Conservation (phyloP, 202 grass and related monocot species). For the Zizania palustris region DNA sequence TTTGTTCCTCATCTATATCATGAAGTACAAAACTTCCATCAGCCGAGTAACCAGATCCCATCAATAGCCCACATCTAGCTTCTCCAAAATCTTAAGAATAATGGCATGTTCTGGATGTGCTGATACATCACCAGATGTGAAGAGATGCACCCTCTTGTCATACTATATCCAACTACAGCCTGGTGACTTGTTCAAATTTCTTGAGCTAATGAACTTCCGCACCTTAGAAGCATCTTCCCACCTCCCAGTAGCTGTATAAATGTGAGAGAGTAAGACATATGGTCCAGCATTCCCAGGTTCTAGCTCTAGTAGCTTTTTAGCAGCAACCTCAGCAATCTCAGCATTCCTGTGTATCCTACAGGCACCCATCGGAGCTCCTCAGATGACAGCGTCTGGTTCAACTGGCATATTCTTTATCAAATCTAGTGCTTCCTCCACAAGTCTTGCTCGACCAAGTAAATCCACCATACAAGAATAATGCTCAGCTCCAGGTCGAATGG, state of each 20-base stretch:
- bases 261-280: slow-evolving; percentile 73
- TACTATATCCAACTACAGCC: slow-evolving; percentile 83
- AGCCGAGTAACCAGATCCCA: slow-evolving; percentile 84
- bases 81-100: slow-evolving; percentile 67
- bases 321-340: slow-evolving; percentile 69
- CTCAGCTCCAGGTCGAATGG: slow-evolving; percentile 47
- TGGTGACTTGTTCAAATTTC: slow-evolving; percentile 69
- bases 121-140: slow-evolving; percentile 67
- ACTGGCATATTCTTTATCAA: slow-evolving; percentile 63
- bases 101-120: slow-evolving; percentile 66
- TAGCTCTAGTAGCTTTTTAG: slow-evolving; percentile 66
- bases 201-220: slow-evolving; percentile 67
- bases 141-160: slow-evolving; percentile 72
- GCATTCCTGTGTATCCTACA: slow-evolving; percentile 77
- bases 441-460: slow-evolving; percentile 70
- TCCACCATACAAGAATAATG: slow-evolving; percentile 84
- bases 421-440: slow-evolving; percentile 61
- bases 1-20: slow-evolving; percentile 89
- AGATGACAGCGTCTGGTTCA: slow-evolving; percentile 71
- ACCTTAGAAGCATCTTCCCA: slow-evolving; percentile 74
- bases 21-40: slow-evolving; percentile 83
- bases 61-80: slow-evolving; percentile 71
- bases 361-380: slow-evolving; percentile 75
- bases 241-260: slow-evolving; percentile 69
- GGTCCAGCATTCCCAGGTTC: slow-evolving; percentile 67